Evolutionary conservation across 768 basidiomycete species (phyloP).

Genomic region (Porpolomopsis calyptriformis): DNA sequence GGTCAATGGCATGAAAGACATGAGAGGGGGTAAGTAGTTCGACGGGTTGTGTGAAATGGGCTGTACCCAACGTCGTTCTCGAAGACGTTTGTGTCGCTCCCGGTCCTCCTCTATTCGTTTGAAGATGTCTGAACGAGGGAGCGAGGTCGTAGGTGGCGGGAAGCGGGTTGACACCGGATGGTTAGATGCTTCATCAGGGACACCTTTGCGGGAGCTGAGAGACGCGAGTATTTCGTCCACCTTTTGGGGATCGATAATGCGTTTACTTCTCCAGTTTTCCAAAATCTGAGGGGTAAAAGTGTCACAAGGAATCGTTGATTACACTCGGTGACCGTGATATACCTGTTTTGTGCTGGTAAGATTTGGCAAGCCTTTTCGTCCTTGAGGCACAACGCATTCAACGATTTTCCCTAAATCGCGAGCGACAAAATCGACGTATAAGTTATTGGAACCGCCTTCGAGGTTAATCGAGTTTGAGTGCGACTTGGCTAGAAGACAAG

Average conservation of each 20-base stretch:
- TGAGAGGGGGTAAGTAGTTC: conserved; percentile 35
- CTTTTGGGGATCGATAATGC: conserved; percentile 68
- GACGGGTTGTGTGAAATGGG: conserved; percentile 47
- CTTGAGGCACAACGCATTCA: conserved; percentile 77
- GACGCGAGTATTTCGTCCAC: conserved; percentile 58
- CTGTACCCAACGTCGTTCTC: conserved; percentile 89
- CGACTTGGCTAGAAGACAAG: conserved; percentile 58
- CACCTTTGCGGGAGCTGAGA: conserved; percentile 36
- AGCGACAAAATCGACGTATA: conserved; percentile 69
- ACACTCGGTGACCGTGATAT: conserved; percentile 11
- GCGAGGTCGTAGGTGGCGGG: conserved; percentile 16
- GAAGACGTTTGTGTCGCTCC: conserved; percentile 83
- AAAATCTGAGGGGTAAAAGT: conserved; percentile 55
- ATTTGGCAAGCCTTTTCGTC: conserved; percentile 81
- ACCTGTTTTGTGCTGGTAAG: conserved; percentile 83
- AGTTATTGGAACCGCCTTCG: conserved; percentile 25
- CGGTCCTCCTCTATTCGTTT: conserved; percentile 87
- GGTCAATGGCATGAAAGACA: conserved; percentile 51
- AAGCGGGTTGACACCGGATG: conserved; percentile 9
- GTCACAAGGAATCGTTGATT: neutral
- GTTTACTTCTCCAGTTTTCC: conserved; percentile 83
- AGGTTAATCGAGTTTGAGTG: conserved; percentile 25
- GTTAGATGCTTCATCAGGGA: conserved; percentile 6
- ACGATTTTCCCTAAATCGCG: conserved; percentile 74
- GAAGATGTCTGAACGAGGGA: conserved; percentile 44